Percentiles rank a stretch among this genome's conserved stretches.
These are phyloP conservation scores for Fusarium tjaetaba DNA, from an alignment of 2,329 filamentous ascomycete genomes.

Conservation along the genomic window DNA sequence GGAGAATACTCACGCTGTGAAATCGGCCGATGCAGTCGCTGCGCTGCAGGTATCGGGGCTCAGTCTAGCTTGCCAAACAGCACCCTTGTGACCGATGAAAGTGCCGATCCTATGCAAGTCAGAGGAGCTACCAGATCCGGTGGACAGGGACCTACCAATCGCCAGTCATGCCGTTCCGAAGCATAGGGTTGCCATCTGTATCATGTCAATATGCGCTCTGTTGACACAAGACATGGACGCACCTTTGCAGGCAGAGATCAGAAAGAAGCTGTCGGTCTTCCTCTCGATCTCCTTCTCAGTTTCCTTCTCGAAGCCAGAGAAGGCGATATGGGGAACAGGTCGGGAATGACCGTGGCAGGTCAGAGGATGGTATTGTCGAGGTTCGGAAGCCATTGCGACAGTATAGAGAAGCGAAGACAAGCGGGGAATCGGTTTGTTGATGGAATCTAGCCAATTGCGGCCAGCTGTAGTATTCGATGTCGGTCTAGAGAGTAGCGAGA, in stretches of 20 bases:
- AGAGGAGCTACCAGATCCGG: constrained; percentile 5
- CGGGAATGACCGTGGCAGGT: constrained; percentile 96
- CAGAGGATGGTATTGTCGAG: constrained; percentile 78
- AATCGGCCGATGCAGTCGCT: constrained; percentile 94
- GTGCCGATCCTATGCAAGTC: constrained; percentile 82
- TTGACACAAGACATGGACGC: constrained; percentile 31
- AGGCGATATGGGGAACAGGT: constrained; percentile 89
- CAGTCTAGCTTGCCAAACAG: constrained; percentile 94
- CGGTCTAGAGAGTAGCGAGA: not conserved
- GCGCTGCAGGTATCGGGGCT: constrained; percentile 88
- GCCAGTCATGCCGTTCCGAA: constrained; percentile 93
- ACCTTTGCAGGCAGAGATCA: constrained; percentile 95
- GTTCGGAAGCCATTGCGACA: constrained; percentile 50
- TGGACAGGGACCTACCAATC: constrained; percentile 72
- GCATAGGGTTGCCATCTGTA: constrained; percentile 95
- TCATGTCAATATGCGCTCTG: constrained; percentile 35
- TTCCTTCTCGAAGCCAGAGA: constrained; percentile 86
- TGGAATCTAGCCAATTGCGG: constrained; percentile 1
- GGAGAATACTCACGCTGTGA: constrained; percentile 76
- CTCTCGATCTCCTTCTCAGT: constrained; percentile 65
- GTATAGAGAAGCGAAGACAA: not conserved
- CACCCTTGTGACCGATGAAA: constrained; percentile 97
- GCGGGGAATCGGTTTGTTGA: not conserved
- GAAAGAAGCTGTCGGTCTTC: constrained; percentile 87
- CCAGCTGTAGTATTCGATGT: constrained; percentile 6